A percentile compares a stretch with the other conserved stretches of the same genome.
phyloP scores from a whole-genome alignment of 106 monocot species.

The Posidonia australis region DNA sequence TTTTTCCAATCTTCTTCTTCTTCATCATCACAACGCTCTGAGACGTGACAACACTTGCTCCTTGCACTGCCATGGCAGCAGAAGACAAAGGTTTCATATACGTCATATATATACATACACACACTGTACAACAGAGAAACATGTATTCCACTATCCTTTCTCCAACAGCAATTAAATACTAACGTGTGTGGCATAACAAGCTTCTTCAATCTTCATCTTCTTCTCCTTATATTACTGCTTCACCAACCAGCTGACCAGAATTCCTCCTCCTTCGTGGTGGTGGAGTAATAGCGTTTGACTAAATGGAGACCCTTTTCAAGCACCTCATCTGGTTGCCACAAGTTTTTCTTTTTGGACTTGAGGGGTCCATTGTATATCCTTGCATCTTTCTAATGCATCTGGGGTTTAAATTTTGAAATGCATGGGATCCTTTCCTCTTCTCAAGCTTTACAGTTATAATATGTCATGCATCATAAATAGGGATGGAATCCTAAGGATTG shows the following conservation, averaged over 20 bases:
- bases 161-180: not conserved
- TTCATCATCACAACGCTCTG: slow-evolving; percentile 3
- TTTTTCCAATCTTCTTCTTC: not conserved
- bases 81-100: not conserved
- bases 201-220: too few relatives aligned
- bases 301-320: not conserved
- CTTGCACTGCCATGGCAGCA: not conserved
- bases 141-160: not conserved
- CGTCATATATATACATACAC: not conserved
- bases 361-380: not conserved
- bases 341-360: not conserved
- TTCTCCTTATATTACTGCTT: not conserved
- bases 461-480: not conserved
- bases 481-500: not conserved
- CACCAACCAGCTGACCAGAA: not conserved
- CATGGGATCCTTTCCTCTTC: too few relatives aligned
- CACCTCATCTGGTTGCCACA: too few relatives aligned
- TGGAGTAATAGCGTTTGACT: too few relatives aligned
- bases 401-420: not conserved
- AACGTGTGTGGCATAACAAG: not conserved
- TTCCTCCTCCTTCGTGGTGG: not conserved
- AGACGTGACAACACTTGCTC: slow-evolving; percentile 1
- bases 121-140: too few relatives aligned
- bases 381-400: not conserved
- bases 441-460: too few relatives aligned